Evolutionary conservation across 2,329 filamentous ascomycete genomes (phyloP).

Genomic region (Trichoderma atrobrunneum): DNA sequence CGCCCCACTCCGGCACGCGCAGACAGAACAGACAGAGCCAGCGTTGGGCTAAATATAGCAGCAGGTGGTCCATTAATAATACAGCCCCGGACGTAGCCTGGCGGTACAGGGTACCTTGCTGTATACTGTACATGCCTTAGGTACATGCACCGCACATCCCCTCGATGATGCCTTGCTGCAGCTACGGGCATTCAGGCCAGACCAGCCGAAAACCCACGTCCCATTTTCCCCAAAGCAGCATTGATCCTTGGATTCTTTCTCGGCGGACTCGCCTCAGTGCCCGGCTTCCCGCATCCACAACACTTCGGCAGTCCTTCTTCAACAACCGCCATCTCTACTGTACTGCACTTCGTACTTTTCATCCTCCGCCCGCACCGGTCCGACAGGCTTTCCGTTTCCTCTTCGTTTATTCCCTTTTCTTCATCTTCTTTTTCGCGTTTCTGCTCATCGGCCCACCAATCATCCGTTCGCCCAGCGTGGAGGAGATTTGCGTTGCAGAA

Average conservation of each 20-base stretch:
- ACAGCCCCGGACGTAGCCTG: neutral
- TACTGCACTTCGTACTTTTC: neutral
- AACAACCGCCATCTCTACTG: neutral
- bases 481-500: neutral
- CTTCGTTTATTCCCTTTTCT: neutral
- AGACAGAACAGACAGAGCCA: neutral
- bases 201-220: neutral
- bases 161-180: conserved; percentile 7
- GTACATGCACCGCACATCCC: neutral
- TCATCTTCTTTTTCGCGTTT: neutral
- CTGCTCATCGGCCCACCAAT: neutral
- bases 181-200: neutral
- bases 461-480: neutral
- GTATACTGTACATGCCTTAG: neutral
- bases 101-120: conserved; percentile 3
- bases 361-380: neutral
- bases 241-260: neutral
- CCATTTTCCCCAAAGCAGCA: conserved; percentile 7
- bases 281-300: conserved; percentile 17
- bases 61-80: conserved; percentile 9
- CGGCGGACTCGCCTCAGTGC: neutral
- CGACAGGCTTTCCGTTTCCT: neutral
- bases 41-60: conserved; percentile 10
- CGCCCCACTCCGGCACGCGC: neutral
- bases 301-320: conserved; percentile 5